A percentile compares a stretch with the other conserved stretches of the same genome.
Evolutionary conservation across 1,139 yeast genomes (phyloP).

Genomic region (Taphrina wiesneri): DNA sequence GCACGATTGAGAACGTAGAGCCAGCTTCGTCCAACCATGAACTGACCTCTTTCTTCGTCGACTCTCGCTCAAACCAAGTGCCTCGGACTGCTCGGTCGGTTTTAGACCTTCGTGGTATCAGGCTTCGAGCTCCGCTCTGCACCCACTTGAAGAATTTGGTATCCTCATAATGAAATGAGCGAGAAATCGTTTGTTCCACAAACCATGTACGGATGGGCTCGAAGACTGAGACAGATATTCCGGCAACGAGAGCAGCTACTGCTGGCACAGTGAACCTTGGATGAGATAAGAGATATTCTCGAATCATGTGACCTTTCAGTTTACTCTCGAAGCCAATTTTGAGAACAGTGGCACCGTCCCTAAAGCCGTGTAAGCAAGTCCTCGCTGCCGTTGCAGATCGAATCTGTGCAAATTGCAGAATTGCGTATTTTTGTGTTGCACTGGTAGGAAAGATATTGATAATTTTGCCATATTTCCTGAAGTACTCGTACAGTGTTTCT

Average conservation of each 20-base stretch:
- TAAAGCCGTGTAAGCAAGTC: slow-evolving; percentile 78
- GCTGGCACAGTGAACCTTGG: slow-evolving; percentile 77
- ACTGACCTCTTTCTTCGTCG: slow-evolving; percentile 65
- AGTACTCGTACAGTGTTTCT: slow-evolving; percentile 70
- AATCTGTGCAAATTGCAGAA: slow-evolving; percentile 56
- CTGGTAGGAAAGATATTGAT: slow-evolving; percentile 67
- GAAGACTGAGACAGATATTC: slow-evolving; percentile 78
- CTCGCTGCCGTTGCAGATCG: slow-evolving; percentile 83
- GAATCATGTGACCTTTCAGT: slow-evolving; percentile 47
- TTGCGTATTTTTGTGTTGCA: slow-evolving; percentile 51
- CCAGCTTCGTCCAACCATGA: slow-evolving; percentile 78
- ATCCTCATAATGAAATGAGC: slow-evolving; percentile 42
- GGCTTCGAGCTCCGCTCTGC: slow-evolving; percentile 40
- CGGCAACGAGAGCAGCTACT: slow-evolving; percentile 63
- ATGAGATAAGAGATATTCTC: slow-evolving; percentile 66
- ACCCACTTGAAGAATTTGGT: slow-evolving; percentile 41
- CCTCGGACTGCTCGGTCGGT: slow-evolving; percentile 23
- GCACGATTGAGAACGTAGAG: slow-evolving; percentile 74
- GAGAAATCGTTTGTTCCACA: slow-evolving; percentile 70
- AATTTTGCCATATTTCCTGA: slow-evolving; percentile 85
- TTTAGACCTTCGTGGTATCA: slow-evolving; percentile 45
- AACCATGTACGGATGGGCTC: slow-evolving; percentile 89
- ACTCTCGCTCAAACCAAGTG: slow-evolving; percentile 47
- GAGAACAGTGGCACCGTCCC: slow-evolving; percentile 58
- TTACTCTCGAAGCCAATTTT: slow-evolving; percentile 73